These are phyloP conservation scores for Fusarium proliferatum DNA, from an alignment of 2,329 filamentous ascomycete species.

Conservation along the genomic window DNA sequence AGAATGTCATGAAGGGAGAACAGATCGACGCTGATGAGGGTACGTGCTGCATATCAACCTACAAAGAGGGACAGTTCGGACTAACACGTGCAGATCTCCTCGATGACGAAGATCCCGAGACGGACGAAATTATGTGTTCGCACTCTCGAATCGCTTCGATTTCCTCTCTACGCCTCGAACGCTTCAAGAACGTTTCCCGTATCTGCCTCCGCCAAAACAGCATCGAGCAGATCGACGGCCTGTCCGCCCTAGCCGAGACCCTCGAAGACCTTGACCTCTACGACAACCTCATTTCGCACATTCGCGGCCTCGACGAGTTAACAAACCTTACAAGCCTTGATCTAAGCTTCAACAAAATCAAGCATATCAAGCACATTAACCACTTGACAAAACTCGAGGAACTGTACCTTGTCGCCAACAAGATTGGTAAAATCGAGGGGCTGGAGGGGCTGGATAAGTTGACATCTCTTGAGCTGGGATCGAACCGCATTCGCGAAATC, in stretches of 20 bases:
- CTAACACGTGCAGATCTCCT: constrained; percentile 62
- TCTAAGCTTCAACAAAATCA: constrained; percentile 98
- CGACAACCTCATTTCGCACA: constrained; percentile 92
- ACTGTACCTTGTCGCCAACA: constrained; percentile 94
- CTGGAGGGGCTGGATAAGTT: constrained; percentile 80
- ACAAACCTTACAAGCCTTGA: constrained; percentile 82
- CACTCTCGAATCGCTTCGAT: constrained; percentile 87
- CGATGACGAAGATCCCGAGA: constrained; percentile 68
- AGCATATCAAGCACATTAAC: constrained; percentile 91
- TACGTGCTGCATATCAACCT: constrained; percentile 47
- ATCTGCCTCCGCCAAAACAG: constrained; percentile 94
- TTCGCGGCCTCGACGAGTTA: constrained; percentile 84
- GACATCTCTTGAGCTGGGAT: constrained; percentile 88
- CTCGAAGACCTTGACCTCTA: constrained; percentile 92
- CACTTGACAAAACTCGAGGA: constrained; percentile 83
- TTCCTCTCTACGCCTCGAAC: constrained; percentile 79
- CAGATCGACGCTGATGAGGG: constrained; percentile 86
- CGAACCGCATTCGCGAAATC: constrained; percentile 91
- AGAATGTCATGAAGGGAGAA: constrained; percentile 75
- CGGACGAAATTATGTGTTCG: constrained; percentile 87
- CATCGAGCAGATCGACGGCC: constrained; percentile 82
- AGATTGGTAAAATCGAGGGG: constrained; percentile 87
- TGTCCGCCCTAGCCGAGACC: constrained; percentile 71
- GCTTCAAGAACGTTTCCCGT: constrained; percentile 80
- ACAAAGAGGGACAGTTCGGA: constrained; percentile 16